Evolutionary conservation across 179 eudicot species (phyloP).

Genomic region (Silene noctiflora): DNA sequence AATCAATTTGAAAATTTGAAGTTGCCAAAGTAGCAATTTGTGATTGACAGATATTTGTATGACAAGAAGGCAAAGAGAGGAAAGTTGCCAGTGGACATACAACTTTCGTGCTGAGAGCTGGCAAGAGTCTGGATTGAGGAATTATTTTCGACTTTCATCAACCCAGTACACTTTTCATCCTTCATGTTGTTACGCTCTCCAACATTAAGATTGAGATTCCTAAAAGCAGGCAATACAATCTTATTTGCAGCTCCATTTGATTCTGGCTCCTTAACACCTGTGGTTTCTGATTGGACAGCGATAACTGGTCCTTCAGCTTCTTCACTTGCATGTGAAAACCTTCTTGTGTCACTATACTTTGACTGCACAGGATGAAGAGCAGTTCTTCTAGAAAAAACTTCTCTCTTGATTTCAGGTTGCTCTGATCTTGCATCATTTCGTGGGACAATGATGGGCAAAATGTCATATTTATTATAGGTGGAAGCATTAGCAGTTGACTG

Average conservation of each 20-base stretch:
- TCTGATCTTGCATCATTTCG: slow-evolving; percentile 62
- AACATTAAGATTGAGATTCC: slow-evolving; percentile 43
- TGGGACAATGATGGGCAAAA: slow-evolving; percentile 74
- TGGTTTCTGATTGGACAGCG: slow-evolving; percentile 42
- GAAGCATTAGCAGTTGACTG: slow-evolving; percentile 52
- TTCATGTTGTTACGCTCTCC: slow-evolving; percentile 46
- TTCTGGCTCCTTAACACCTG: slow-evolving; percentile 40
- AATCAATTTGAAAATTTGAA: neutral
- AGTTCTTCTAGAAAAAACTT: slow-evolving; percentile 48
- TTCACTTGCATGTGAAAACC: slow-evolving; percentile 47
- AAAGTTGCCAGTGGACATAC: slow-evolving; percentile 49
- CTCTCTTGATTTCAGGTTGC: slow-evolving; percentile 72
- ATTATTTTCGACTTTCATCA: slow-evolving; percentile 46
- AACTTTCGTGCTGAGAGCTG: slow-evolving; percentile 52
- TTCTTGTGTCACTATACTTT: slow-evolving; percentile 52
- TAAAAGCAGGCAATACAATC: slow-evolving; percentile 38
- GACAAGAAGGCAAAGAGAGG: slow-evolving; percentile 5
- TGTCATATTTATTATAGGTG: slow-evolving; percentile 53
- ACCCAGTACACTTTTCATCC: slow-evolving; percentile 46
- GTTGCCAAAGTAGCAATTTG: neutral
- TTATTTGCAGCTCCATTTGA: slow-evolving; percentile 39
- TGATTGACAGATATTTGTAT: slow-evolving; percentile 3
- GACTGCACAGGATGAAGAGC: slow-evolving; percentile 51
- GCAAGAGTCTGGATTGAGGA: slow-evolving; percentile 41
- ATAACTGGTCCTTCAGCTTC: slow-evolving; percentile 51